phyloP scores from a whole-genome alignment of 2,329 filamentous ascomycete genomes.

The Escovopsis sp. region DNA sequence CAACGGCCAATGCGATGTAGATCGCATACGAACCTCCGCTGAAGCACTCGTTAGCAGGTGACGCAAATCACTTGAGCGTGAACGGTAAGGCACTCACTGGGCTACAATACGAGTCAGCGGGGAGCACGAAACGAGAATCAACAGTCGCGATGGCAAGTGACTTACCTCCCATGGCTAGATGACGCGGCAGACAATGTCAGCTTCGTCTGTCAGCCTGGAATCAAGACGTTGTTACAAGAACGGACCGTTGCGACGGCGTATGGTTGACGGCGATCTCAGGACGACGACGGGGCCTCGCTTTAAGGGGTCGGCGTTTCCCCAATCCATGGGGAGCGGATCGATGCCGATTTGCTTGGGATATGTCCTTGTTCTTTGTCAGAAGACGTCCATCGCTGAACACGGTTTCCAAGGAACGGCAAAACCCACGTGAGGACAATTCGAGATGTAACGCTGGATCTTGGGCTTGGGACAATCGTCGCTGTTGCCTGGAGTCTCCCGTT shows the following conservation, averaged over 20 bases:
- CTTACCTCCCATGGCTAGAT: constrained; percentile 41
- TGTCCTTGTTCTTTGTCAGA: constrained; percentile 34
- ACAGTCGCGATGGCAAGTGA: neutral
- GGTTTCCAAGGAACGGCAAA: constrained; percentile 4
- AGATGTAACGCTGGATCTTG: constrained; percentile 33
- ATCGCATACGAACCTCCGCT: constrained; percentile 85
- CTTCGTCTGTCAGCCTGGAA: neutral
- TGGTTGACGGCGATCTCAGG: constrained; percentile 57
- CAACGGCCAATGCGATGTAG: constrained; percentile 85
- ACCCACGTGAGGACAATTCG: constrained; percentile 39
- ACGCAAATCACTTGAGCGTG: too few relatives aligned
- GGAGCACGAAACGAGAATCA: too few relatives aligned
- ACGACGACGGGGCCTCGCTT: constrained; percentile 80
- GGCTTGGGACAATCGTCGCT: constrained; percentile 13
- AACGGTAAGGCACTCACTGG: constrained; percentile 16
- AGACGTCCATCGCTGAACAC: neutral
- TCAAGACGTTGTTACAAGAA: constrained; percentile 4
- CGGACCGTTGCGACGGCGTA: constrained; percentile 66
- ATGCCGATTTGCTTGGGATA: constrained; percentile 92
- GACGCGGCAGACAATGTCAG: constrained; percentile 6
- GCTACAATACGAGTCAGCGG: constrained; percentile 14
- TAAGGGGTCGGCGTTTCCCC: constrained; percentile 64
- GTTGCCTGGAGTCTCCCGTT: constrained; percentile 1
- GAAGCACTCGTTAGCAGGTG: neutral
- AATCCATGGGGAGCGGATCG: constrained; percentile 75